Evolutionary conservation across 768 basidiomycete species (phyloP).

Genomic region (Termitomyces sp.): DNA sequence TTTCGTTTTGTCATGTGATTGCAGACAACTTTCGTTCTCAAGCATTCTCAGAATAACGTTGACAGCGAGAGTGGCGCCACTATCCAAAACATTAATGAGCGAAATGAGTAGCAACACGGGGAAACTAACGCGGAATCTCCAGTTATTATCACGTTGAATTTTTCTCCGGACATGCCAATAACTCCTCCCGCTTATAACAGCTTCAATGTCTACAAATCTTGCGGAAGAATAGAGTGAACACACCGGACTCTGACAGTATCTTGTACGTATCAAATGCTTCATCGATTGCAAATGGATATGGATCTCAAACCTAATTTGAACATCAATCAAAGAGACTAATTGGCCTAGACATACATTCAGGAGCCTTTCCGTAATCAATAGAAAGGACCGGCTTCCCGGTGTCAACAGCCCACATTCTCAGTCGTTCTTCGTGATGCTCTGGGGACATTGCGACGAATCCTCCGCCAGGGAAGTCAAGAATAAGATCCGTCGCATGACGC

Average conservation of each 20-base stretch:
- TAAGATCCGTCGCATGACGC: slow-evolving; percentile 65
- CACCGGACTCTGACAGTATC: slow-evolving; percentile 67
- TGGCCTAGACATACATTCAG: slow-evolving; percentile 64
- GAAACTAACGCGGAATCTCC: slow-evolving; percentile 95
- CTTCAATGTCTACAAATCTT: background rate
- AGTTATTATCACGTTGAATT: slow-evolving; percentile 71
- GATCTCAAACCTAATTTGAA: slow-evolving; percentile 47
- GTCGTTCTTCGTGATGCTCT: slow-evolving; percentile 92
- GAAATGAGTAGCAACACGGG: background rate
- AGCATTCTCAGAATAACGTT: slow-evolving; percentile 83
- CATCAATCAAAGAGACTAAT: background rate
- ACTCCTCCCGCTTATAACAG: slow-evolving; percentile 50
- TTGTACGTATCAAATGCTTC: slow-evolving; percentile 91
- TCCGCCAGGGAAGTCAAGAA: slow-evolving; percentile 92
- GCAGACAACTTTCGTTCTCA: slow-evolving; percentile 45
- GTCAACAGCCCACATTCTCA: slow-evolving; percentile 77
- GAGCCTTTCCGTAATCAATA: slow-evolving; percentile 94
- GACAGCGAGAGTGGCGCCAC: slow-evolving; percentile 84
- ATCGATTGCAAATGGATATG: slow-evolving; percentile 94
- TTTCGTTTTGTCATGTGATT: slow-evolving; percentile 24
- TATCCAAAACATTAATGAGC: slow-evolving; percentile 23
- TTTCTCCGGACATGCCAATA: slow-evolving; percentile 85
- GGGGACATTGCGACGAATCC: slow-evolving; percentile 97
- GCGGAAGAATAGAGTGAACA: slow-evolving; percentile 9
- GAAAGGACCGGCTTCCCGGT: slow-evolving; percentile 78